phyloP scores from a whole-genome alignment of 768 basidiomycete species.

The Lactifluus echinatus region DNA sequence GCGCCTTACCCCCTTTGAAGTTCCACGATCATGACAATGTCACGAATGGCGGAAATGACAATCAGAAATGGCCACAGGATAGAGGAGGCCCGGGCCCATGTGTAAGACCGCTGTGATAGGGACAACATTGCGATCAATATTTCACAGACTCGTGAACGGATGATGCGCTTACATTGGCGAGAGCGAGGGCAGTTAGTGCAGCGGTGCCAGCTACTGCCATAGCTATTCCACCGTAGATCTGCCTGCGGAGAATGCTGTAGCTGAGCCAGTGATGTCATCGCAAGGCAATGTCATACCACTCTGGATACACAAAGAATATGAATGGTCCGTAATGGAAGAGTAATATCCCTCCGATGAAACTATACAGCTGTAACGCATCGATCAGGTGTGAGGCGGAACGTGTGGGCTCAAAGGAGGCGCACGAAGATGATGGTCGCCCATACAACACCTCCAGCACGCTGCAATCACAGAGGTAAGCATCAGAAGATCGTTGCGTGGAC shows the following conservation, averaged over 20 bases:
- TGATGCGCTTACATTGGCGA: conserved; percentile 43
- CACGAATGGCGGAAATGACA: conserved; percentile 52
- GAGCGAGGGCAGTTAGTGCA: conserved; percentile 46
- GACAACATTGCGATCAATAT: conserved; percentile 11
- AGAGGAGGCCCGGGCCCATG: conserved; percentile 54
- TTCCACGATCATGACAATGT: conserved; percentile 65
- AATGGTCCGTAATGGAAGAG: conserved; percentile 53
- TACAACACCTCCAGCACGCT: conserved; percentile 66
- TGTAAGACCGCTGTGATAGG: conserved; percentile 50
- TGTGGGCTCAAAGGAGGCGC: conserved; percentile 21
- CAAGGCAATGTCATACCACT: conserved; percentile 39
- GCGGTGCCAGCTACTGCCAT: conserved; percentile 44
- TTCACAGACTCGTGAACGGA: conserved; percentile 21
- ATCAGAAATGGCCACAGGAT: conserved; percentile 68
- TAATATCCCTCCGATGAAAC: conserved; percentile 55
- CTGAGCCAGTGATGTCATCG: conserved; percentile 1
- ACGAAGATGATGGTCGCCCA: conserved; percentile 60
- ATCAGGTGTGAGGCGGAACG: conserved; percentile 4
- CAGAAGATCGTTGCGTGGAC: conserved; percentile 4
- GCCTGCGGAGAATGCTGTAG: conserved; percentile 31
- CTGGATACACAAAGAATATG: conserved; percentile 54
- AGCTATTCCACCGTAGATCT: conserved; percentile 62
- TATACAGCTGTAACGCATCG: conserved; percentile 43
- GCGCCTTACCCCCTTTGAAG: conserved; percentile 55
- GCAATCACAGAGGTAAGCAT: conserved; percentile 19